phyloP scores from a whole-genome alignment of 1,284 basidiomycete species.

The Cutaneotrichosporon cutaneum region DNA sequence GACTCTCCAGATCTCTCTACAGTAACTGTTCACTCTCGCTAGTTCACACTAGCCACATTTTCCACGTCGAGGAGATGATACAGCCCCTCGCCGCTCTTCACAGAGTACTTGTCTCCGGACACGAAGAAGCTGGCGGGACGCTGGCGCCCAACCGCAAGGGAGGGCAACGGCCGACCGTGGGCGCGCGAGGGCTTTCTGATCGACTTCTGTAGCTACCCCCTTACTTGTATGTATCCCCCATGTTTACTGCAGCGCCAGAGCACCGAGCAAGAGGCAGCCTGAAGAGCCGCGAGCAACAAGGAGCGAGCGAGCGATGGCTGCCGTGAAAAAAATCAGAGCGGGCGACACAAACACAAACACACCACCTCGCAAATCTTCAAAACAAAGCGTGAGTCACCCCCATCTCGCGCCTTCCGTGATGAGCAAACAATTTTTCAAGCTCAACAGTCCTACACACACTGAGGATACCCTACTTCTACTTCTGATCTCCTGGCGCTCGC shows the following conservation, averaged over 20 bases:
- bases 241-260: background rate
- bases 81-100: conserved; percentile 51
- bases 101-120: conserved; percentile 42
- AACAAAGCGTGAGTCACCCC: background rate
- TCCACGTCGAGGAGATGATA: conserved; percentile 54
- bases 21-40: conserved; percentile 50
- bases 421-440: conserved; percentile 5
- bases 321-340: background rate
- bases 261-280: too few relatives aligned
- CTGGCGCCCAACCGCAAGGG: conserved; percentile 29
- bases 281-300: background rate
- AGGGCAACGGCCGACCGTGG: conserved; percentile 37
- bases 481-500: conserved; percentile 5
- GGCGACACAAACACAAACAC: background rate
- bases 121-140: conserved; percentile 52
- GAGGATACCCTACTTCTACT: conserved; percentile 9
- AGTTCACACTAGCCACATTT: conserved; percentile 54
- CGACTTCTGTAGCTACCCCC: conserved; percentile 30
- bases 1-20: conserved; percentile 51
- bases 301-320: background rate
- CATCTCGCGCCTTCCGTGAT: background rate
- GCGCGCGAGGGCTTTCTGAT: conserved; percentile 52
- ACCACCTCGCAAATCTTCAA: background rate
- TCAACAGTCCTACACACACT: conserved; percentile 8
- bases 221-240: background rate